Conservation (phyloP, 148 eudicot species). For the Chenopodium album region DNA sequence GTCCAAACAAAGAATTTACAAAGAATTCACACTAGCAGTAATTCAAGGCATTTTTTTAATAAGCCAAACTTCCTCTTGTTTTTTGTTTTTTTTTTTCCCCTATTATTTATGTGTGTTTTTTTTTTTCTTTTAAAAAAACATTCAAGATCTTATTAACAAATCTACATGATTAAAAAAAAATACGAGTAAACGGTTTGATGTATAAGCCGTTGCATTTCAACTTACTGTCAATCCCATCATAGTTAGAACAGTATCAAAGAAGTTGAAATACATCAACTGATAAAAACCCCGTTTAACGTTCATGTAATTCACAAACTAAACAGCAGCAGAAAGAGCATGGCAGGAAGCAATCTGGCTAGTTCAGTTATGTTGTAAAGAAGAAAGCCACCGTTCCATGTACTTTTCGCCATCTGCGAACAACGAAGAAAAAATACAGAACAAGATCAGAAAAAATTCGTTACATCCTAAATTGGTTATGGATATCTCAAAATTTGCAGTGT, state of each 20-base stretch:
- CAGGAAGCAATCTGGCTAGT: not conserved
- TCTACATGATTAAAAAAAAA: not conserved
- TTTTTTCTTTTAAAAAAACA: not conserved
- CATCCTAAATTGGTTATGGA: not conserved
- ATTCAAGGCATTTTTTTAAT: not conserved
- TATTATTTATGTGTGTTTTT: not conserved
- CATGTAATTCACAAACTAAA: not conserved
- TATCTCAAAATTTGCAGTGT: not conserved
- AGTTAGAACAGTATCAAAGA: not conserved
- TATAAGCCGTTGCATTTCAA: slow-evolving; percentile 6
- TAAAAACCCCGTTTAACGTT: not conserved
- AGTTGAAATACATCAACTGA: not conserved
- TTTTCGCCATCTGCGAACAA: slow-evolving; percentile 41
- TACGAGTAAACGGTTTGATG: not conserved
- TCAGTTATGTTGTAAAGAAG: slow-evolving; percentile 52
- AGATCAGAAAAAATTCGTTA: not conserved
- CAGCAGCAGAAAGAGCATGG: not conserved
- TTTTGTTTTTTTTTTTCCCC: not conserved
- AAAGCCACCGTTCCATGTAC: slow-evolving; percentile 65
- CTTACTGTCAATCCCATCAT: slow-evolving; percentile 12
- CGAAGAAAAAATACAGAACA: not conserved
- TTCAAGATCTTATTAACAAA: not conserved
- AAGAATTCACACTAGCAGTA: slow-evolving; percentile 12
- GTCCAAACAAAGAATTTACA: slow-evolving; percentile 14
- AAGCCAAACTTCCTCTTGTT: not conserved